Conservation (phyloP, 306 rosid genomes). For the Dalbergia oliveri region DNA sequence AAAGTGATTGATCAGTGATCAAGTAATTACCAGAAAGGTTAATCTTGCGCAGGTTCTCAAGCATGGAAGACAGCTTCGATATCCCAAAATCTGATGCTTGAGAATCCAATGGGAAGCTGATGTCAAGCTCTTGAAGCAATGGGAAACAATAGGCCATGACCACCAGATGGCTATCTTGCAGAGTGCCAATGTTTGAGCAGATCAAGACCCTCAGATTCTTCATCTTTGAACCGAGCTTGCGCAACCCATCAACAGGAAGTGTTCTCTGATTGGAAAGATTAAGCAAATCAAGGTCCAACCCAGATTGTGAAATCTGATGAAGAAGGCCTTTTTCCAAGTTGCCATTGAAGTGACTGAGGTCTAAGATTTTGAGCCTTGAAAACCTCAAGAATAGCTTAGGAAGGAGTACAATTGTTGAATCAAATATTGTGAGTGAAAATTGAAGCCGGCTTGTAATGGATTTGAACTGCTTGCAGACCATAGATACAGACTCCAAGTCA, state of each 20-base stretch:
- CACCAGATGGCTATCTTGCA: conserved; percentile 58
- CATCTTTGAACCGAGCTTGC: conserved; percentile 59
- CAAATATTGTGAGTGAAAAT: conserved; percentile 50
- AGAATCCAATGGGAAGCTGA: conserved; percentile 59
- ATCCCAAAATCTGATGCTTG: conserved; percentile 70
- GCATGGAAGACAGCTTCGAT: conserved; percentile 47
- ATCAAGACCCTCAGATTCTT: conserved; percentile 55
- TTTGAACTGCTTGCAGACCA: conserved; percentile 73
- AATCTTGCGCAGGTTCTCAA: conserved; percentile 65
- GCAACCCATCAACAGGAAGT: conserved; percentile 54
- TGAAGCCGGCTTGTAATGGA: conserved; percentile 59
- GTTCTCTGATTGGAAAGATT: conserved; percentile 62
- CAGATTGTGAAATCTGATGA: conserved; percentile 58
- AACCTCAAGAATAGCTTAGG: conserved; percentile 65
- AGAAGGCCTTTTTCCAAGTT: conserved; percentile 52
- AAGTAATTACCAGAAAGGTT: conserved; percentile 70
- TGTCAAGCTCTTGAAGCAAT: conserved; percentile 70
- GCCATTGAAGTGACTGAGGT: conserved; percentile 54
- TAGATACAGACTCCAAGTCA: conserved; percentile 61
- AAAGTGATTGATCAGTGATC: conserved; percentile 65
- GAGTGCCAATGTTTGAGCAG: conserved; percentile 55
- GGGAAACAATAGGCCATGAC: conserved; percentile 69
- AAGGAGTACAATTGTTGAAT: conserved; percentile 46
- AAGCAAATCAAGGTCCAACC: conserved; percentile 62
- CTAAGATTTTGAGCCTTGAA: conserved; percentile 56